Conservation (phyloP, 1,139 yeast species). For the Meyerozyma athensensis region DNA sequence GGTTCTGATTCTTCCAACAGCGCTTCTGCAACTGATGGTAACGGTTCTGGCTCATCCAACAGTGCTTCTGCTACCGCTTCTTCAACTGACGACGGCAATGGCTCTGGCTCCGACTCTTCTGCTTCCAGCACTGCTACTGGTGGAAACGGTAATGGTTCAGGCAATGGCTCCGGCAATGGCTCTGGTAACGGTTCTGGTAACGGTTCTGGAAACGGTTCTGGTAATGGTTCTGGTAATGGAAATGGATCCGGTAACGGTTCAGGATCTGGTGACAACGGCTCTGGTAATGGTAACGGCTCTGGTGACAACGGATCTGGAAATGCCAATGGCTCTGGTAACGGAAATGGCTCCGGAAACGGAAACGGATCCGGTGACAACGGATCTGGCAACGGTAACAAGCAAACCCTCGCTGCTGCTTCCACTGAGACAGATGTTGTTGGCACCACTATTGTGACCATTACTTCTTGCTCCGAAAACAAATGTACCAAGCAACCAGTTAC, state of each 20-base stretch:
- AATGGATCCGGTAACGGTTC: not conserved
- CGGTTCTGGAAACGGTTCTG: not conserved
- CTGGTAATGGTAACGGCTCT: not conserved
- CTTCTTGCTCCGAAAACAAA: slow-evolving; percentile 27
- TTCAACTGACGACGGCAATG: slow-evolving; percentile 5
- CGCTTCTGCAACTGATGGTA: slow-evolving; percentile 4
- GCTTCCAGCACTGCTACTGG: slow-evolving; percentile 3
- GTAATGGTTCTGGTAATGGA: slow-evolving; percentile 1
- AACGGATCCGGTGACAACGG: not conserved
- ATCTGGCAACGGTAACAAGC: not conserved
- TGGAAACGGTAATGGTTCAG: not conserved
- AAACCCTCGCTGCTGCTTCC: slow-evolving; percentile 7
- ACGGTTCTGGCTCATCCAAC: slow-evolving; percentile 7
- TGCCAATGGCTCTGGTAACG: slow-evolving; percentile 3
- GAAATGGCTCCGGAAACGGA: not conserved
- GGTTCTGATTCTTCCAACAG: slow-evolving; percentile 2
- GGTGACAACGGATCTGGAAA: not conserved
- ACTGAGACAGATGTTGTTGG: slow-evolving; percentile 18
- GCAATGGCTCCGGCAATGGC: not conserved
- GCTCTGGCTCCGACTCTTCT: not conserved
- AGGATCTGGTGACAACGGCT: not conserved
- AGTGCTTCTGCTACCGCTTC: not conserved
- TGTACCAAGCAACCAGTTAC: slow-evolving; percentile 17
- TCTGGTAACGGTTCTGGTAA: not conserved
- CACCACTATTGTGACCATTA: slow-evolving; percentile 30